A percentile compares a stretch with the other conserved stretches of the same genome.
phyloP scores from a whole-genome alignment of 306 rosid genomes.

The Malus domestica region DNA sequence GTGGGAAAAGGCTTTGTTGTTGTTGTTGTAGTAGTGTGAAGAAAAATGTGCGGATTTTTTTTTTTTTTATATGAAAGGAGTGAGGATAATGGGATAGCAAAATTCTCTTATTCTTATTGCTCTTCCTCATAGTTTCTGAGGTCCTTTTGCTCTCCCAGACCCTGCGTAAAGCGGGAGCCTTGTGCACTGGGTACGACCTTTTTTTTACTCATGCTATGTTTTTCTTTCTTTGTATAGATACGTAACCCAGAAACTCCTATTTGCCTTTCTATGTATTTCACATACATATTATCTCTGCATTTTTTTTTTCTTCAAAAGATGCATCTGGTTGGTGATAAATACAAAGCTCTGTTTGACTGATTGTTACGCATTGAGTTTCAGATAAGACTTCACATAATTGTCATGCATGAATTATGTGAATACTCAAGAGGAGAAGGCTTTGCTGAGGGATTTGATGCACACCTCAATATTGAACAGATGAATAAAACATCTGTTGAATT shows the following conservation, averaged over 20 bases:
- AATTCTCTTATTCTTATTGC: not conserved
- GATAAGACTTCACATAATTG: constrained; percentile 91
- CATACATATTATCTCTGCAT: not conserved
- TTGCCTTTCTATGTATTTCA: not conserved
- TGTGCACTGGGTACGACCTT: too few relatives aligned
- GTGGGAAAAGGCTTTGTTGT: too few relatives aligned
- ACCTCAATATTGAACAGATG: constrained; percentile 99
- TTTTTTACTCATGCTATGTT: not conserved
- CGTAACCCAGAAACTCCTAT: not conserved
- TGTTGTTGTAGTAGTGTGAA: not conserved
- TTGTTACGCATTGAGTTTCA: constrained; percentile 37
- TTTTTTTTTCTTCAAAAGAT: not conserved
- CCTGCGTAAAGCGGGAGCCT: too few relatives aligned
- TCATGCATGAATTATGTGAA: constrained; percentile 95
- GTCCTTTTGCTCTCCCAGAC: not conserved
- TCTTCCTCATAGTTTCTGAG: not conserved
- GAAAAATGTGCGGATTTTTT: not conserved
- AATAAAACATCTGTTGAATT: constrained; percentile 94
- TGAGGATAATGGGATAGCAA: not conserved
- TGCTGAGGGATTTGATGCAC: constrained; percentile 97
- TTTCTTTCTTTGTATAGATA: not conserved
- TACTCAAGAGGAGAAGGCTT: constrained; percentile 96
- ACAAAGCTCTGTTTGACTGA: constrained; percentile 17
- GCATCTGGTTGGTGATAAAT: constrained; percentile 15
- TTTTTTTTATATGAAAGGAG: not conserved